phyloP scores from a whole-genome alignment of 2,329 filamentous ascomycete genomes.

The Ophiosphaerella herpotricha region DNA sequence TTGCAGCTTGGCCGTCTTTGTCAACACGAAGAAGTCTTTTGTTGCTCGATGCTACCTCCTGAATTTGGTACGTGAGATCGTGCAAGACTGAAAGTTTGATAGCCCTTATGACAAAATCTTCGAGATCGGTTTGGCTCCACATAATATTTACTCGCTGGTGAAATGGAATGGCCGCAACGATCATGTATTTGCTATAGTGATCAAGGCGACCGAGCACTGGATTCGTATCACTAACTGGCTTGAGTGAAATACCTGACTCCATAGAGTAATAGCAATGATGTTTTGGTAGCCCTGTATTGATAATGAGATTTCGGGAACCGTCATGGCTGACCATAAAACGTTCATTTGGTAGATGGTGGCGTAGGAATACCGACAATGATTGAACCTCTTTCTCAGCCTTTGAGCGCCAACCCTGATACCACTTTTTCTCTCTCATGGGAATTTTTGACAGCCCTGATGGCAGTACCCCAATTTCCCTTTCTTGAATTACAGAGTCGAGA shows the following conservation, averaged over 20 bases:
- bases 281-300: slow-evolving; percentile 1
- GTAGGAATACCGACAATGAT: neutral
- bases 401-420: neutral
- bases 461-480: slow-evolving; percentile 1
- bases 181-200: slow-evolving; percentile 3
- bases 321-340: slow-evolving; percentile 4
- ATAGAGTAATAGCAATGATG: neutral
- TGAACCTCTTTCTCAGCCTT: slow-evolving; percentile 1
- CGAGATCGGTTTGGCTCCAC: neutral
- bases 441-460: neutral
- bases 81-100: neutral
- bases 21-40: neutral
- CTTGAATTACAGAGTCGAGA: slow-evolving; percentile 2
- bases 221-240: neutral
- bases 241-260: neutral
- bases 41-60: neutral
- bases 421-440: slow-evolving; percentile 1
- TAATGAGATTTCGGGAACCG: neutral
- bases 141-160: neutral
- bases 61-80: neutral
- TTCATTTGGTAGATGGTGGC: slow-evolving; percentile 6
- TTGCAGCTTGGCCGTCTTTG: neutral
- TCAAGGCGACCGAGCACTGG: neutral
- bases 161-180: slow-evolving; percentile 2
- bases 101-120: neutral